Conservation (phyloP, 768 basidiomycete genomes). For the Pleurotus giganteus region DNA sequence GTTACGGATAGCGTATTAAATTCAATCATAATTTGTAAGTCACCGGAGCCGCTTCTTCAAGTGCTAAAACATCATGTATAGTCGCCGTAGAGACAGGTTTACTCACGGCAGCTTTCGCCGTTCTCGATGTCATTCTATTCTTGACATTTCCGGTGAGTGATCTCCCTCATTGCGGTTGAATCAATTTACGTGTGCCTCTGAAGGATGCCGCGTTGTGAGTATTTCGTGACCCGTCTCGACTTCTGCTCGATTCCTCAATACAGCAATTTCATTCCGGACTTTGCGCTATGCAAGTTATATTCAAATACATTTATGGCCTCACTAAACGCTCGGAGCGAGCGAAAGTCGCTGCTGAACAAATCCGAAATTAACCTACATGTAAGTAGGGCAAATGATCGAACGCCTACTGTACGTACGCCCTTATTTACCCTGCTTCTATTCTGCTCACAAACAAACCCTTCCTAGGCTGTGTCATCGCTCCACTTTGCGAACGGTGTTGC, state of each 20-base stretch:
- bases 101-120: background rate
- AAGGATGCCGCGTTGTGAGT: background rate
- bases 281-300: background rate
- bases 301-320: constrained; percentile 1
- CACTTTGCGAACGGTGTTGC: no score
- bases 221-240: background rate
- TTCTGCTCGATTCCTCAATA: no score
- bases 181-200: background rate
- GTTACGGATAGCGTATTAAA: background rate
- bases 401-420: no score
- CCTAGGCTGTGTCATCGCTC: no score
- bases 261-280: constrained; percentile 3
- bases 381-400: no score
- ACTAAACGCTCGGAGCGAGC: background rate
- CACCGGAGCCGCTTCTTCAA: background rate
- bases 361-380: background rate
- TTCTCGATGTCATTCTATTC: background rate
- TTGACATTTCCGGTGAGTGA: background rate
- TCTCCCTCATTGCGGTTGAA: background rate
- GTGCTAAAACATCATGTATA: background rate
- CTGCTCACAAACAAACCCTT: no score
- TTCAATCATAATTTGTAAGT: constrained; percentile 1
- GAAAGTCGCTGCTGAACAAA: background rate
- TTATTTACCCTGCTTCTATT: no score
- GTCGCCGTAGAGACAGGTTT: background rate